These are phyloP conservation scores for Straminergon stramineum DNA, from an alignment of 225 moss, liverwort and hornwort genomes.

Conservation along the genomic window DNA sequence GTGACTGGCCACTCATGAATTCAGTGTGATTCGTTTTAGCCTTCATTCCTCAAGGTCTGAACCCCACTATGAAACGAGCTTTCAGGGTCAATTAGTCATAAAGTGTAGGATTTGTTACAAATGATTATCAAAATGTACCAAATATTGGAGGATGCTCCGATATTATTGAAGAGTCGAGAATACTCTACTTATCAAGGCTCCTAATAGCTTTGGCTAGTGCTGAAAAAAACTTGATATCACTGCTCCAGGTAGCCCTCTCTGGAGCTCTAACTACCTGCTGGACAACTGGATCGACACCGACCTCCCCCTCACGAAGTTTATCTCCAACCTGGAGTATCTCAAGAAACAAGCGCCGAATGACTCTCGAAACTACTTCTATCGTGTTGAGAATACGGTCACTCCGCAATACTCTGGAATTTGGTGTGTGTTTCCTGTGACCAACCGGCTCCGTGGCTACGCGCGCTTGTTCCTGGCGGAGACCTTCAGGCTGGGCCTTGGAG, in stretches of 20 bases:
- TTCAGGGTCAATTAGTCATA: background rate
- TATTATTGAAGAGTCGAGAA: background rate
- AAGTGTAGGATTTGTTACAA: background rate
- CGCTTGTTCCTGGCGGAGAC: conserved; percentile 72
- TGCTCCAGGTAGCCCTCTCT: conserved; percentile 53
- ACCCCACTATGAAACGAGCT: background rate
- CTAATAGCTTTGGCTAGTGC: background rate
- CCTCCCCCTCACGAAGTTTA: conserved; percentile 74
- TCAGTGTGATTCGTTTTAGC: background rate
- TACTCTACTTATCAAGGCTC: background rate
- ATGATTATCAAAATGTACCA: background rate
- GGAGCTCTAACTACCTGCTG: conserved; percentile 45
- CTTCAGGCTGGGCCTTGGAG: conserved; percentile 32
- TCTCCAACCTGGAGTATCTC: conserved; percentile 53
- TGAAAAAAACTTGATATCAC: background rate
- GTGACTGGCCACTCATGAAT: background rate
- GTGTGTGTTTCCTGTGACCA: conserved; percentile 82
- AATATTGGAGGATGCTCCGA: background rate
- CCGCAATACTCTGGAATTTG: conserved; percentile 62
- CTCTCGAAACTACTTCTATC: conserved; percentile 55
- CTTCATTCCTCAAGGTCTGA: background rate
- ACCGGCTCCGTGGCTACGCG: conserved; percentile 71
- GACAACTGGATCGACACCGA: conserved; percentile 50
- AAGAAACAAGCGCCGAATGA: conserved; percentile 50
- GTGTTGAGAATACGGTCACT: conserved; percentile 90